Evolutionary conservation across 345 rosid genomes (phyloP).

Genomic region (Sonneratia alba): DNA sequence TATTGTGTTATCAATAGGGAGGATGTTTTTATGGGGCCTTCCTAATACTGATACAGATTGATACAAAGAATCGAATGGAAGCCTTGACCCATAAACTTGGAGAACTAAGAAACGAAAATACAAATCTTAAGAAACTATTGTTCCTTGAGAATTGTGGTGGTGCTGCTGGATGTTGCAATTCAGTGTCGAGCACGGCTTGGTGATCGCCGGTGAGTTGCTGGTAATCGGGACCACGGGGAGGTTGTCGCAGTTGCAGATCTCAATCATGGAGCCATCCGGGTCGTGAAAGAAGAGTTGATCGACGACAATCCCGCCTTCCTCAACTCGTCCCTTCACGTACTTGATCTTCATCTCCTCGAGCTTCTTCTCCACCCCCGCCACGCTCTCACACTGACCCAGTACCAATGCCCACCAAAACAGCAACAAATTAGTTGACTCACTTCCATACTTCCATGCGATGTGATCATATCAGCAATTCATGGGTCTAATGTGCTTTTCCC

Average conservation of each 20-base stretch:
- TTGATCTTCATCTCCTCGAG: conserved; percentile 38
- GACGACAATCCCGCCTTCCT: conserved; percentile 35
- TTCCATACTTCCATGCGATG: background rate
- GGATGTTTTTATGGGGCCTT: background rate
- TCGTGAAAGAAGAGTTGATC: conserved; percentile 60
- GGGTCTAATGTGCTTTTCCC: background rate
- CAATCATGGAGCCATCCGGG: conserved; percentile 56
- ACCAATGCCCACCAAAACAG: background rate
- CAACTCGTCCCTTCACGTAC: conserved; percentile 28
- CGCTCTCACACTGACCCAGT: conserved; percentile 38
- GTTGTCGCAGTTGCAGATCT: conserved; percentile 48
- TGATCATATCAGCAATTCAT: background rate
- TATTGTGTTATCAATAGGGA: background rate
- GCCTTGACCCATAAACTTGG: no score
- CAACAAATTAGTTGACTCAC: background rate
- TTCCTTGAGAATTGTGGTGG: no score
- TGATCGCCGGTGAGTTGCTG: background rate
- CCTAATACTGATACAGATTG: background rate
- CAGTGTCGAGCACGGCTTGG: background rate
- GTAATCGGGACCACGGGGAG: conserved; percentile 35
- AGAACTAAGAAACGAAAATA: background rate
- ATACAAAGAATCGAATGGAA: no score
- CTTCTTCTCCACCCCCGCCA: conserved; percentile 39
- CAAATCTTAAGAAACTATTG: background rate
- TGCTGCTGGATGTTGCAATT: no score